Conservation (phyloP, 805 yeast genomes). For the Suhomyces emberorum region DNA sequence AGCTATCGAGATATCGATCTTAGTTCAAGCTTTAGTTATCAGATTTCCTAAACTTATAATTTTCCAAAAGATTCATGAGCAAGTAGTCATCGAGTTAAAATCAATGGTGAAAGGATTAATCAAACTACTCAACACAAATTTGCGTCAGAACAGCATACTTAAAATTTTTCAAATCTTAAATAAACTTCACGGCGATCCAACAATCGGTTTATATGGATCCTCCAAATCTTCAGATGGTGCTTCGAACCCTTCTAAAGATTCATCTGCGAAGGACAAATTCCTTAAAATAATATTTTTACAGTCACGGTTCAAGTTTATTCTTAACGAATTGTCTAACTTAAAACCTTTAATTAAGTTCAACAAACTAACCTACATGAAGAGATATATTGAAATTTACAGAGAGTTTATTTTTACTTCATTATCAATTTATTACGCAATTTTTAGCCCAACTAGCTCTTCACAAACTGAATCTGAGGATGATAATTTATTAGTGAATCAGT, state of each 20-base stretch:
- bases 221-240: constrained; percentile 1
- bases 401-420: constrained; percentile 78
- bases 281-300: constrained; percentile 58
- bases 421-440: constrained; percentile 61
- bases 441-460: constrained; percentile 26
- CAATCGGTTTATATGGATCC: constrained; percentile 29
- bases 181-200: constrained; percentile 37
- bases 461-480: constrained; percentile 17
- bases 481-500: constrained; percentile 22
- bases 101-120: constrained; percentile 71
- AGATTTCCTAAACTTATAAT: constrained; percentile 63
- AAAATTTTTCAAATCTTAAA: constrained; percentile 75
- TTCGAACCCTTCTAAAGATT: constrained; percentile 5
- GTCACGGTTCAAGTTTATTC: constrained; percentile 66
- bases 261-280: constrained; percentile 12
- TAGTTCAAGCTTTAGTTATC: constrained; percentile 63
- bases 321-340: constrained; percentile 55
- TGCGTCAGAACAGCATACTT: constrained; percentile 73
- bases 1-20: constrained; percentile 78
- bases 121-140: constrained; percentile 65
- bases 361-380: constrained; percentile 62
- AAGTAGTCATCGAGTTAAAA: constrained; percentile 53
- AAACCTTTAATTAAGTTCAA: constrained; percentile 53
- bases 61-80: constrained; percentile 47
- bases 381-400: constrained; percentile 79